Evolutionary conservation across 805 yeast species (phyloP), one percentile per base, ranked within the genome.

Genomic region (Maudiozyma pseudohumilis): DNA sequence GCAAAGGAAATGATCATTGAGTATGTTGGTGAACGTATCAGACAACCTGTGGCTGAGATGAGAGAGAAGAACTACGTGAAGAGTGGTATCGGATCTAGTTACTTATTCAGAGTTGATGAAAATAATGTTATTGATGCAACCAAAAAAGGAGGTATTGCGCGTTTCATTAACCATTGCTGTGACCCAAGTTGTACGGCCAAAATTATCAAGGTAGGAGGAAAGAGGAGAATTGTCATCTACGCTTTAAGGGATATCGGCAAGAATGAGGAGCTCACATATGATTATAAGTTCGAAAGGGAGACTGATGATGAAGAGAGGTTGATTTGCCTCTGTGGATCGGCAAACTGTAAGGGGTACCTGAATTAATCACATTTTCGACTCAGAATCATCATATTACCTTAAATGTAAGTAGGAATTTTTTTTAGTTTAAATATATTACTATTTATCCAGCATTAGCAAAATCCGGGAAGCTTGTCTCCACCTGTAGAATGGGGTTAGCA

Each of bases 151-250:
- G 96, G 97, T 3, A 88, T 88, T 51, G 97, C 98, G 0, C 69
- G 98, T 42, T 92, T 92, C 53, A 92, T 92, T 57, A 92, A 92
- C 52, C 99, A 92, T 59, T 87, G 96, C 57, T 92, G 99, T 63
- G 83, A 81, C 37, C 99, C 99, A 1, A 87, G 95, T 48, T 92
- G 98, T 63, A 87, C 95, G 0, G 97, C 98, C 2, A 89, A 88
- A 55, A 87, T 92, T 53, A 88, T 88, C 52, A 86, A 86, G 58
- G 96, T 87, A 28, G 96, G 87, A 41, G 96, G 96, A 4, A 80
- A 74, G 51, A 86, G 85, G 61, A 72, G 97, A 58, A 89, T 92
- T 64, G 97, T 88, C 37, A 87, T 92, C 22, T 92, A 89, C 60
- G 96, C 98, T 0, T 64, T 85, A 46, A 65, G 94, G 34, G 96